Evolutionary conservation across 1,284 basidiomycete species (phyloP).

Genomic region (Ustilago trichophora): DNA sequence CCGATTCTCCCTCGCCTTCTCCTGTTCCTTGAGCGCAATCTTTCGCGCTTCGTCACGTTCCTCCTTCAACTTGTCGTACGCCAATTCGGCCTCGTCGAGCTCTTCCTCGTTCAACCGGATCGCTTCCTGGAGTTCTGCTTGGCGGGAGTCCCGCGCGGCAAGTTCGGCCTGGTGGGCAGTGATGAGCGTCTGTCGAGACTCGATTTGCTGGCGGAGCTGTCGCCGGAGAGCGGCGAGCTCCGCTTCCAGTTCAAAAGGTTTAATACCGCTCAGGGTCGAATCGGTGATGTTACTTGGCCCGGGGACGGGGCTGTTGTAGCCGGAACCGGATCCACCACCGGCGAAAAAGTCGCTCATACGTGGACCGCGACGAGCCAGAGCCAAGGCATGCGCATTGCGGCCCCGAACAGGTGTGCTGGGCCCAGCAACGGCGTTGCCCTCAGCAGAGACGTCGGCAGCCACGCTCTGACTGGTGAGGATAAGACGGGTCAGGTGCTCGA

Average conservation of each 20-base stretch:
- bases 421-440: slow-evolving; percentile 9
- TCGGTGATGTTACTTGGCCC: too few species aligned
- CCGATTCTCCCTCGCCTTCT: slow-evolving; percentile 35
- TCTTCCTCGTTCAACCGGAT: slow-evolving; percentile 45
- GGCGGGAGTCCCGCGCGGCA: slow-evolving; percentile 23
- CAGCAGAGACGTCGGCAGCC: slow-evolving; percentile 19
- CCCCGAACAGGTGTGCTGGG: slow-evolving; percentile 21
- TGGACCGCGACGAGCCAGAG: slow-evolving; percentile 48
- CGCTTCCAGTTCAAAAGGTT: slow-evolving; percentile 54
- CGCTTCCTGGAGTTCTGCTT: slow-evolving; percentile 35
- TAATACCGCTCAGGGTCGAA: slow-evolving; percentile 16
- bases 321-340: neutral
- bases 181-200: slow-evolving; percentile 21
- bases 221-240: slow-evolving; percentile 51
- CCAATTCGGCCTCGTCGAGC: slow-evolving; percentile 41
- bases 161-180: slow-evolving; percentile 25
- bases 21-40: slow-evolving; percentile 40
- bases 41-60: slow-evolving; percentile 49
- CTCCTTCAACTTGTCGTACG: slow-evolving; percentile 36
- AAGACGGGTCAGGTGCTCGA: slow-evolving; percentile 61
- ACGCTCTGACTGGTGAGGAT: slow-evolving; percentile 60
- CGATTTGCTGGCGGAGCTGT: slow-evolving; percentile 41
- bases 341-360: slow-evolving; percentile 52
- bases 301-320: slow-evolving; percentile 26
- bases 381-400: slow-evolving; percentile 20